A percentile compares a stretch with the other conserved stretches of the same genome.
phyloP scores from a whole-genome alignment of 148 eudicot species.

The Beta vulgaris region DNA sequence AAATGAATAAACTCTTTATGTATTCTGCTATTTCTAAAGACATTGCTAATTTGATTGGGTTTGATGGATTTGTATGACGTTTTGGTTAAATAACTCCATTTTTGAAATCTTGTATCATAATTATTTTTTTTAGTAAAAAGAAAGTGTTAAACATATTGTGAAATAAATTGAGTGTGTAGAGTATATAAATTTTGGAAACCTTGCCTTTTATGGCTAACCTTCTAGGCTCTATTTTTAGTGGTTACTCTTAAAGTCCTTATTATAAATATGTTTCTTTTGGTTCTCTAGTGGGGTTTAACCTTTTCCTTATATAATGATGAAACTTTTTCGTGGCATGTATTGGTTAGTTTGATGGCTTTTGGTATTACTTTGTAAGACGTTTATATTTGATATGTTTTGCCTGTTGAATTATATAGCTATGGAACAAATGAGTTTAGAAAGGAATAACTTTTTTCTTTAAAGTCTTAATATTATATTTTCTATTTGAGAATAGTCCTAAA shows the following conservation, averaged over 20 bases:
- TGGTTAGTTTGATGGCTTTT: not conserved
- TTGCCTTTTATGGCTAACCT: not conserved
- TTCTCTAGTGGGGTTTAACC: not conserved
- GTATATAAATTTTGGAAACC: no score
- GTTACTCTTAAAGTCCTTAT: constrained; percentile 13
- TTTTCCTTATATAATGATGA: not conserved
- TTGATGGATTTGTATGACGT: no score
- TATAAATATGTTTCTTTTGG: not conserved
- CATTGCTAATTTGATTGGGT: no score
- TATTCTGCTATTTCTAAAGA: no score
- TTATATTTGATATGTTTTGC: not conserved
- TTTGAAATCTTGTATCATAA: no score
- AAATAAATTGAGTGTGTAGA: no score
- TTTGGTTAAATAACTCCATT: no score
- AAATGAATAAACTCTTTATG: no score
- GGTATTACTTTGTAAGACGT: not conserved
- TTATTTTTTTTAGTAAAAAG: no score
- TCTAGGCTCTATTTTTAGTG: no score
- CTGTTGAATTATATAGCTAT: not conserved
- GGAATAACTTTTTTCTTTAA: not conserved
- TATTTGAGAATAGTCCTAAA: no score
- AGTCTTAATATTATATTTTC: not conserved
- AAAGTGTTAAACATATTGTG: no score
- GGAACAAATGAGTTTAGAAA: not conserved
- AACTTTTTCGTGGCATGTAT: not conserved